Evolutionary conservation across 2,329 filamentous ascomycete genomes (phyloP), one percentile per base, ranked within the genome.

Genomic region (Ophiostoma montium): DNA sequence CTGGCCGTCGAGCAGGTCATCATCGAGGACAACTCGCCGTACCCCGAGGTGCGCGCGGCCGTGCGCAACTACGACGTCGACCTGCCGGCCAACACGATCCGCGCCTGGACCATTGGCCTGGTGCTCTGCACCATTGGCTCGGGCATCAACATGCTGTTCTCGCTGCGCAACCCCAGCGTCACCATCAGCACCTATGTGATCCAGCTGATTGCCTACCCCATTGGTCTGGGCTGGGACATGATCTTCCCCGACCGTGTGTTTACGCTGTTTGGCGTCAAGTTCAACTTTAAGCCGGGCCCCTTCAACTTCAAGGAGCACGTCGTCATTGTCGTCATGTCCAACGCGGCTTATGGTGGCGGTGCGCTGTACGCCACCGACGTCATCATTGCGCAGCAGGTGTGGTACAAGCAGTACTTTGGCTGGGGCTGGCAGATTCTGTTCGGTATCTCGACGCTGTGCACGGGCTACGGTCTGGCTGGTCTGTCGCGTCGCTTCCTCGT

Each of bases 1-100:
- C 62, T 74, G 46, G 70, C 72, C 52, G 70, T 80, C 55, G 74
- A 79, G 57, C 70, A 74, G 56, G 73, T 75, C 43, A 63, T 75
- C 51, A 67, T 80, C 57, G 70, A 80, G 59, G 77, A 82, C 50
- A 78, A 82, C 60, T 82, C 78, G 44, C 79, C 79, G 2, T 83
- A 82, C 58, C 76, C 77, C 35, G 78, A 82, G 65, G 76, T 80
- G 61, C 56, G 67, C 58, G 49, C 43, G 32, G 43, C 43, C 27
- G 51, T 53, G 27, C 51, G 51, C 51, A 53, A 53, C 47, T 53
- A 53, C 47, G 51, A 53, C 19, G 51, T 51, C 43, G 51, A 81
- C 56, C 66, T 81, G 21, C 74, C 77, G n/a, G 70, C 70, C 56
- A 82, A 80, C 59, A 81, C 77, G 3, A 67, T 81, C 50, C 76